Evolutionary conservation across 2,329 filamentous ascomycete species (phyloP), one percentile per base, ranked within the genome.

Genomic region (Penicillium psychrosexuale): DNA sequence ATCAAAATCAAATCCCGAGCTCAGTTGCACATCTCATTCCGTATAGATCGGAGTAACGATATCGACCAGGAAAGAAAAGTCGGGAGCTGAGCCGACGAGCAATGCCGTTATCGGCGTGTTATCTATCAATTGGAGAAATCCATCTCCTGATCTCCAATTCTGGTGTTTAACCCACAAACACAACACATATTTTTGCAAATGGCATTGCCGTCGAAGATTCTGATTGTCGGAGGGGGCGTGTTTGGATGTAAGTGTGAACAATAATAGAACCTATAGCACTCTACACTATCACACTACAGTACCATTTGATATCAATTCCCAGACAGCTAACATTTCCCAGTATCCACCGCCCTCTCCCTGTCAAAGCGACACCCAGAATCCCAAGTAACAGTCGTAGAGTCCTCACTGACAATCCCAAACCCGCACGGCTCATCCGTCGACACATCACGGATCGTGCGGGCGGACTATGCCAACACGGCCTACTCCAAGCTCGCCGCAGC

Each of bases 401-500:
- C 81, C 24, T 77, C 80, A 19, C 72, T 79, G 2, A 70, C 65
- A 34, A 84, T 85, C 53, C 84, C 83, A 22, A 80, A 83, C 48
- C 79, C 81, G 2, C 80, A 85, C 65, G 82, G 80, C 51, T 81
- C 82, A 11, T 83, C 80, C 58, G 80, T 85, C 57, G 84, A 87
- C 68, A 77, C 77, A 43, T 84, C 81, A 22, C 82, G 84, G 53
- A 86, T 86, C 61, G 78, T 87, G 47, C 80, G 84, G 33, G 80
- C 86, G 36, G 93, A 97, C 78, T 97, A 97, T 69, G 86, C 89
- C 5, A 86, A 93, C 67, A 77, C 83, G 0, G 82, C 86, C 22
- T 97, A 97, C 73, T 83, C 90, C 6, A 76, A 79, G 15, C 84
- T 97, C 43, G 91, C 87, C 19, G 80, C 83, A 17, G 78, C 84